Conservation (phyloP, 2,329 filamentous ascomycete genomes). For the Epichloe uncinata region DNA sequence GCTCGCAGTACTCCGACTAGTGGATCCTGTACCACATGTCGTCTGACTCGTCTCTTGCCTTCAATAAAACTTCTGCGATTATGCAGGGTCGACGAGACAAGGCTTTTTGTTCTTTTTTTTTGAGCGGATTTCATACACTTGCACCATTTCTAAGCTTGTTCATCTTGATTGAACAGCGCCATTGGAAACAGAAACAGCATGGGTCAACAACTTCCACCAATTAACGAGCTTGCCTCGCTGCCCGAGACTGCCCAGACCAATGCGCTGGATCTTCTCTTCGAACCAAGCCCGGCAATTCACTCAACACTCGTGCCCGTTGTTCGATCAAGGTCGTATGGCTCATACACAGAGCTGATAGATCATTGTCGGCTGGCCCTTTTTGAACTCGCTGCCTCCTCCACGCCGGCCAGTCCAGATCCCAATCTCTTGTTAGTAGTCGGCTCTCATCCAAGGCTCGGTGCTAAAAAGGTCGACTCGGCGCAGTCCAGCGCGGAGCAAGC, state of each 20-base stretch:
- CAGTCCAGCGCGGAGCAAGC: constrained; percentile 75
- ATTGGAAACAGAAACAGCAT: constrained; percentile 8
- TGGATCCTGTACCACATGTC: neutral
- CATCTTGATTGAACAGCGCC: neutral
- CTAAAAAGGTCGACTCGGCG: constrained; percentile 70
- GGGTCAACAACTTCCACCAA: constrained; percentile 35
- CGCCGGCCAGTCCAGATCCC: constrained; percentile 27
- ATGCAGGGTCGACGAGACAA: neutral
- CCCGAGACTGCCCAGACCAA: constrained; percentile 39
- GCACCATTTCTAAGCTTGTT: neutral
- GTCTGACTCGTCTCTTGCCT: neutral
- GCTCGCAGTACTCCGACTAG: neutral
- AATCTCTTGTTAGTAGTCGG: constrained; percentile 61
- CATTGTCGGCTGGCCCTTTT: constrained; percentile 50
- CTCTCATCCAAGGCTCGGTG: constrained; percentile 73
- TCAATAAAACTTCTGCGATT: neutral
- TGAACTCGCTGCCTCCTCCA: constrained; percentile 39
- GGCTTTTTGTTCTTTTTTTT: too few species aligned
- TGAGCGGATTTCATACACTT: too few species aligned
- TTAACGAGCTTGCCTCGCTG: constrained; percentile 41
- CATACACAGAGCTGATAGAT: constrained; percentile 57
- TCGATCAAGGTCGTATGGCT: constrained; percentile 39
- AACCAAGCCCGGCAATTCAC: constrained; percentile 65
- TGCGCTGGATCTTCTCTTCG: constrained; percentile 69
- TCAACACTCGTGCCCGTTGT: constrained; percentile 56